Conservation (phyloP, 805 yeast species). For the Kodamaea neixiangensis region DNA sequence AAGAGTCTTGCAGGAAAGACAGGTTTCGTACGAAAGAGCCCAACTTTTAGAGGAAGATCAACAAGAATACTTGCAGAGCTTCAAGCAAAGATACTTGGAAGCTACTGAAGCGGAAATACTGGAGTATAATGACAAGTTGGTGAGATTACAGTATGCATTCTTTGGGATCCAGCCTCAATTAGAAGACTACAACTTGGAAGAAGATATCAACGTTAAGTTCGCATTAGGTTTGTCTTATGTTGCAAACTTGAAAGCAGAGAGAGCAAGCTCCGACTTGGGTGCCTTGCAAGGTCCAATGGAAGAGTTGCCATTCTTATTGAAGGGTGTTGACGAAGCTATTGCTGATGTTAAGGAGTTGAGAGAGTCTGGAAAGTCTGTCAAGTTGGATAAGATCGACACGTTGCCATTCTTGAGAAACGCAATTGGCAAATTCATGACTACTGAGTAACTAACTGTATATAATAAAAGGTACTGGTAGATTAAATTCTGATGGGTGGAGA, state of each 20-base stretch:
- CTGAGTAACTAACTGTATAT: conserved; percentile 1
- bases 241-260: conserved; percentile 64
- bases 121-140: conserved; percentile 61
- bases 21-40: conserved; percentile 65
- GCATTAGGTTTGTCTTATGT: conserved; percentile 70
- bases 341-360: conserved; percentile 52
- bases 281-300: conserved; percentile 45
- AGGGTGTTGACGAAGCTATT: conserved; percentile 40
- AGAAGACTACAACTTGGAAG: conserved; percentile 54
- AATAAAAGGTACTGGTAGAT: conserved; percentile 19
- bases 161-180: conserved; percentile 80
- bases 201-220: conserved; percentile 48
- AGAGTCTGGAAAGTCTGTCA: conserved; percentile 29
- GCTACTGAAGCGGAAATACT: conserved; percentile 52
- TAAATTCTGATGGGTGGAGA: too few species aligned
- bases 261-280: conserved; percentile 20
- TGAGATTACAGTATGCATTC: conserved; percentile 76
- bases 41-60: conserved; percentile 48
- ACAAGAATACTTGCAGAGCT: conserved; percentile 53
- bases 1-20: conserved; percentile 86
- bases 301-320: conserved; percentile 42
- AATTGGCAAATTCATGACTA: conserved; percentile 14
- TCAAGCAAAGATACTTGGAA: conserved; percentile 57
- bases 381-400: conserved; percentile 41
- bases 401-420: conserved; percentile 40